Conservation (phyloP, 2,329 filamentous ascomycete genomes). For the Fonsecaea erecta region DNA sequence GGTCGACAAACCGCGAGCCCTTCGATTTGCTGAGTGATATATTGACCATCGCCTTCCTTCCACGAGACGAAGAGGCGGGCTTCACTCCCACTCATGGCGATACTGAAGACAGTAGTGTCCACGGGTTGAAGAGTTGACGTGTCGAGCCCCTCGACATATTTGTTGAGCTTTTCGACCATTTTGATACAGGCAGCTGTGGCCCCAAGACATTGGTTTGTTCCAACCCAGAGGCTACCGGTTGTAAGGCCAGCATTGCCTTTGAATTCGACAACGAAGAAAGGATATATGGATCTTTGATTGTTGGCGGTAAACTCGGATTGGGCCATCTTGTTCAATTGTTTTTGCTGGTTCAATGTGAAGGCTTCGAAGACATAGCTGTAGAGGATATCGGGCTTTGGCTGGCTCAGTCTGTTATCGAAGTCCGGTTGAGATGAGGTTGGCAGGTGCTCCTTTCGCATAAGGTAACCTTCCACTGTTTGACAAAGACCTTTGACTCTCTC, state of each 20-base stretch:
- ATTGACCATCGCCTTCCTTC: not conserved
- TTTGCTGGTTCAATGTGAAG: not conserved
- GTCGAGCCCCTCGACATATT: conserved; percentile 31
- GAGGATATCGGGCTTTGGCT: conserved; percentile 7
- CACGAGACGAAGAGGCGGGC: conserved; percentile 34
- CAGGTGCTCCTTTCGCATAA: not conserved
- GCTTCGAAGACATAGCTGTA: not conserved
- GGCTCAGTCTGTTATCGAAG: not conserved
- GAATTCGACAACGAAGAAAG: conserved; percentile 8
- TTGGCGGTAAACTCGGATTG: not conserved
- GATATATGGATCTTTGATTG: conserved; percentile 6
- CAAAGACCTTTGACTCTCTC: not conserved
- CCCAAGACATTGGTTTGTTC: conserved; percentile 47
- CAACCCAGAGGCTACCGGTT: conserved; percentile 40
- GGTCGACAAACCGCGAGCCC: not conserved
- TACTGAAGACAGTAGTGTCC: conserved; percentile 41
- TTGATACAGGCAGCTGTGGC: conserved; percentile 43
- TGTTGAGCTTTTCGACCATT: conserved; percentile 38
- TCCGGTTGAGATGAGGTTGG: not conserved
- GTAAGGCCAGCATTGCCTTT: not conserved
- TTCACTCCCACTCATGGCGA: conserved; percentile 44
- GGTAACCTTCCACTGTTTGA: not conserved
- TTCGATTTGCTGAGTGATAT: not conserved
- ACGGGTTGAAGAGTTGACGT: conserved; percentile 33
- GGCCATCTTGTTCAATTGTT: not conserved